Base-by-base conservation (phyloP, 1,139 yeast species). In the Diutina rugosa region DNA sequence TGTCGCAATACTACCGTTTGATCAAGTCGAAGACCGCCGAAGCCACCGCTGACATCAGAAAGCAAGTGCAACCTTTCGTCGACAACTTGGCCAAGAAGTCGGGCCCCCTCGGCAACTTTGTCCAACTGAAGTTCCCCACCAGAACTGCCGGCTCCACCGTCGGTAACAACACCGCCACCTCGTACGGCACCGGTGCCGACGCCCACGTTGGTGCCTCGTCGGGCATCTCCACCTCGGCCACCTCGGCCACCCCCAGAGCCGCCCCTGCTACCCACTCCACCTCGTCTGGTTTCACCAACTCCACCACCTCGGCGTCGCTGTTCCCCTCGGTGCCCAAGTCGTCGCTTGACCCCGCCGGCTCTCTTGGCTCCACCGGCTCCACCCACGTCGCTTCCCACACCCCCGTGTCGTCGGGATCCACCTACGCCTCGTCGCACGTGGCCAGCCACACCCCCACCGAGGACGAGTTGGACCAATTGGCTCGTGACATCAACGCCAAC, bases 71-170 rank as follows among this genome's bases (percentile, higher is more conserved):
- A 61, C 80, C 80, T 57, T 72, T 72, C 63, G 58, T 76, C 58
- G 72, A 74, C 53, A 64, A 64, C 57, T 75, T 80, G 61, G 76
- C 80, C 64, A 73, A 78, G 63, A 81, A 81, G 69, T 69, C 83
- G 58, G 87, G 87, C 55, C 93, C 91, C 58, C 80, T 84, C 58
- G 81, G 84, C 56, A 65, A 77, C 51, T 81, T 80, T 63, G 71
- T 85, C 64, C 72, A 80, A 66, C 77, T 82, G 58, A 78, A 81
- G 68, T 69, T 83, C 65, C 86, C 87, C 58, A 79, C 81, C 60
- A 83, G 89, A 81, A 83, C 89, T 62, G 88, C 88, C 56, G 85
- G 89, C 57, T 74, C 87, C 56, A 82, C 87, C 57, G 85, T 87
- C 62, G 82, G 85, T 60, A 70, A 71, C 58, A 70, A 68, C 59